These are phyloP conservation scores for Oryza glaberrima DNA, from an alignment of 176 grass and related monocot species.

Conservation along the genomic window DNA sequence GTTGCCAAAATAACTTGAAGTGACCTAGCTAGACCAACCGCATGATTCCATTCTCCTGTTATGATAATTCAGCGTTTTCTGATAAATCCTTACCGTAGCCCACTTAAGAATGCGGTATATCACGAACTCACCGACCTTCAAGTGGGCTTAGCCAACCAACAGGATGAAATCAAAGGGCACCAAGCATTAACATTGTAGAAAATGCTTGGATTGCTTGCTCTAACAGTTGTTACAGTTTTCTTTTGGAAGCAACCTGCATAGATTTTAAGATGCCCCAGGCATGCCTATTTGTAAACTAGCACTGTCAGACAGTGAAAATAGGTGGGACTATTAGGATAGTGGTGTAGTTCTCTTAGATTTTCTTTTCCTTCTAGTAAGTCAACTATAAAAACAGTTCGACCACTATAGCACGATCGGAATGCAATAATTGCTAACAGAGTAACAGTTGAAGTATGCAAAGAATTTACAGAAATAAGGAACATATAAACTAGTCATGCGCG, in stretches of 20 bases:
- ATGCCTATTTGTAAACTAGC: constrained; percentile 20
- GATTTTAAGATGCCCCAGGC: background rate
- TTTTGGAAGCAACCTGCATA: constrained; percentile 26
- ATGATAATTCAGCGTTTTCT: constrained; percentile 28
- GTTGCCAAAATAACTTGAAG: constrained; percentile 40
- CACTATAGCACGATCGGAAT: constrained; percentile 59
- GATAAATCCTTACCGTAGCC: constrained; percentile 48
- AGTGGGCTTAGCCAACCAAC: constrained; percentile 75
- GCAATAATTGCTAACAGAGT: constrained; percentile 51
- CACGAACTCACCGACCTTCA: constrained; percentile 40
- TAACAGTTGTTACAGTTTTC: constrained; percentile 30
- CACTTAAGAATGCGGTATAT: constrained; percentile 36
- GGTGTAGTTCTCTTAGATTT: constrained; percentile 42
- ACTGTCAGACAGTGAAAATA: constrained; percentile 50
- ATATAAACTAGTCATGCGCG: background rate
- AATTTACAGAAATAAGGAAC: constrained; percentile 24
- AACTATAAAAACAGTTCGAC: constrained; percentile 77
- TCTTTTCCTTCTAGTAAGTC: constrained; percentile 76
- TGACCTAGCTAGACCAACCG: constrained; percentile 48
- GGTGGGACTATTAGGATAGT: constrained; percentile 55
- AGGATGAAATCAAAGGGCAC: constrained; percentile 86
- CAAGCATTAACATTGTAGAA: constrained; percentile 34
- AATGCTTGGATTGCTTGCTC: constrained; percentile 33
- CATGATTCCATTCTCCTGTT: constrained; percentile 44
- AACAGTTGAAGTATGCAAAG: constrained; percentile 39